Evolutionary conservation across 1,284 basidiomycete genomes (phyloP).

Genomic region (Mixia osmundae): DNA sequence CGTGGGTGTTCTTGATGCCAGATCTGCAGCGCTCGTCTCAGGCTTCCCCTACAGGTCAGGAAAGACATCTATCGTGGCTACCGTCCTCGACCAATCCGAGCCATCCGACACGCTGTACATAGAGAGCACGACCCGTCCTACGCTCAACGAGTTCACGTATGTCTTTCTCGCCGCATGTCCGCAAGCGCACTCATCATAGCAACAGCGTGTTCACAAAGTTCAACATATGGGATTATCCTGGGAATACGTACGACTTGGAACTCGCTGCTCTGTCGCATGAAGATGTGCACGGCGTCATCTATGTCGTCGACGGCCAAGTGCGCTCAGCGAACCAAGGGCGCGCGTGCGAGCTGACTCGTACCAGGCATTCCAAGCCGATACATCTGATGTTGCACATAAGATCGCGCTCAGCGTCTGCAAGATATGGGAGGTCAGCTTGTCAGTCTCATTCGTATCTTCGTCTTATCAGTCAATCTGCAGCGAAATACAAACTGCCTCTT

Average conservation of each 20-base stretch:
- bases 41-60: slow-evolving; percentile 37
- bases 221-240: slow-evolving; percentile 88
- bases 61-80: slow-evolving; percentile 76
- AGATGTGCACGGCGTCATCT: slow-evolving; percentile 35
- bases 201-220: slow-evolving; percentile 67
- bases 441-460: not conserved
- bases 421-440: not conserved
- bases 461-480: slow-evolving; percentile 5
- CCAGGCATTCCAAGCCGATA: slow-evolving; percentile 8
- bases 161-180: slow-evolving; percentile 22
- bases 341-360: not conserved
- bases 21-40: slow-evolving; percentile 4
- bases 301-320: slow-evolving; percentile 91
- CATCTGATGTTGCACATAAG: slow-evolving; percentile 16
- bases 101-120: slow-evolving; percentile 79
- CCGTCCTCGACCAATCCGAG: slow-evolving; percentile 61
- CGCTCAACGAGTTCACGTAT: slow-evolving; percentile 56
- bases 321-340: slow-evolving; percentile 14
- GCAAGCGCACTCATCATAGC: slow-evolving; percentile 3
- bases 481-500: slow-evolving; percentile 32
- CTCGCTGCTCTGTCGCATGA: slow-evolving; percentile 29
- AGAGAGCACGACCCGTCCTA: slow-evolving; percentile 56
- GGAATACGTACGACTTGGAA: slow-evolving; percentile 45
- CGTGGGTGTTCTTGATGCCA: slow-evolving; percentile 3
- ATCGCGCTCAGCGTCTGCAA: slow-evolving; percentile 5